Conservation (phyloP, 306 rosid species). For the Hippophae rhamnoides region DNA sequence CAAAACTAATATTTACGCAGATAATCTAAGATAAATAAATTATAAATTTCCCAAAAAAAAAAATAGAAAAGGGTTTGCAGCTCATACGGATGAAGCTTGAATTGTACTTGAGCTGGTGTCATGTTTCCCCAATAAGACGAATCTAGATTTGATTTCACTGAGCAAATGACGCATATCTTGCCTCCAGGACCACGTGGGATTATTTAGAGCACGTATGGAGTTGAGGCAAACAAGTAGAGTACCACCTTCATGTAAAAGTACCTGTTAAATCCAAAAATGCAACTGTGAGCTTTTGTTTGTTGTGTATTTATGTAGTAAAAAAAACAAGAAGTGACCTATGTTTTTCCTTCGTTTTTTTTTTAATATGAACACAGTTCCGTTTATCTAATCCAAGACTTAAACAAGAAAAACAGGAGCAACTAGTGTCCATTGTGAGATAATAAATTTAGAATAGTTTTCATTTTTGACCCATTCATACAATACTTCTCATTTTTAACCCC, state of each 20-base stretch:
- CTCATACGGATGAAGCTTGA: slow-evolving; percentile 35
- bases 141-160: slow-evolving; percentile 34
- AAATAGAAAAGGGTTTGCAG: neutral
- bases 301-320: no score
- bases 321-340: no score
- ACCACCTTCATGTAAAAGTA: slow-evolving; percentile 95
- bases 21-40: neutral
- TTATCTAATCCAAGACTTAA: no score
- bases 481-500: no score
- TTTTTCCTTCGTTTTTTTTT: no score
- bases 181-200: slow-evolving; percentile 87
- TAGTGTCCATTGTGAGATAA: no score
- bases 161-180: slow-evolving; percentile 41
- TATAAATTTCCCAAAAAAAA: neutral
- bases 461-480: no score
- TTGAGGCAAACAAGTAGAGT: slow-evolving; percentile 90
- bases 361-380: no score
- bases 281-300: no score
- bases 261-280: slow-evolving; percentile 28
- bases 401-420: no score
- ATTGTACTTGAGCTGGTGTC: slow-evolving; percentile 20
- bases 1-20: neutral
- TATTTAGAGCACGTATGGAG: slow-evolving; percentile 73
- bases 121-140: slow-evolving; percentile 12
- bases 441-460: no score